phyloP scores from a whole-genome alignment of 2,329 filamentous ascomycete genomes.

The Fonsecaea nubica region DNA sequence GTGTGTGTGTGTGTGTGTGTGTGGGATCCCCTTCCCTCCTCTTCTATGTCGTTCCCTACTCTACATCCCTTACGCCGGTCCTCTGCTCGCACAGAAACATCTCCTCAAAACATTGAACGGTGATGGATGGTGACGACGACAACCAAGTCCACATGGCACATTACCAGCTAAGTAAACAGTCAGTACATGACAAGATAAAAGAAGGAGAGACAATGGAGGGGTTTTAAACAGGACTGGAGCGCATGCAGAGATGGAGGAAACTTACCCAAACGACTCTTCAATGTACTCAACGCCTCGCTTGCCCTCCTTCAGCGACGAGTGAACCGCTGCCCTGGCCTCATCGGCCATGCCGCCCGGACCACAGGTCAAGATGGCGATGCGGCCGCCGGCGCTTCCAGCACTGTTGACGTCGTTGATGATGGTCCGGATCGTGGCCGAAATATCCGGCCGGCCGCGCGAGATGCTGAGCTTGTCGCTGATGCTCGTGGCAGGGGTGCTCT shows the following conservation, averaged over 20 bases:
- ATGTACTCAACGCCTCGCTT: constrained; percentile 51
- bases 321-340: constrained; percentile 51
- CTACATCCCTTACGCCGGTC: too few species aligned
- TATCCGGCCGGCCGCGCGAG: constrained; percentile 48
- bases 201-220: too few species aligned
- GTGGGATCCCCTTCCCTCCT: too few species aligned
- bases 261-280: constrained; percentile 56
- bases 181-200: too few species aligned
- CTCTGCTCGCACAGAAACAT: too few species aligned
- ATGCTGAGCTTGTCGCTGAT: constrained; percentile 39
- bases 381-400: constrained; percentile 40
- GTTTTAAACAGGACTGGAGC: not conserved
- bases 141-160: too few species aligned
- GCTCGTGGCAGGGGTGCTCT: constrained; percentile 12
- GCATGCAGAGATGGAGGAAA: not conserved
- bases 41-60: too few species aligned
- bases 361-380: constrained; percentile 52
- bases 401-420: constrained; percentile 44
- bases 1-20: too few species aligned
- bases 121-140: too few species aligned
- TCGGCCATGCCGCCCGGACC: constrained; percentile 56
- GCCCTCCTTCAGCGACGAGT: constrained; percentile 46
- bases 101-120: too few species aligned
- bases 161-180: too few species aligned
- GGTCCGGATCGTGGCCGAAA: constrained; percentile 45